Evolutionary conservation across 768 basidiomycete species (phyloP).

Genomic region (Dioszegia hungarica): DNA sequence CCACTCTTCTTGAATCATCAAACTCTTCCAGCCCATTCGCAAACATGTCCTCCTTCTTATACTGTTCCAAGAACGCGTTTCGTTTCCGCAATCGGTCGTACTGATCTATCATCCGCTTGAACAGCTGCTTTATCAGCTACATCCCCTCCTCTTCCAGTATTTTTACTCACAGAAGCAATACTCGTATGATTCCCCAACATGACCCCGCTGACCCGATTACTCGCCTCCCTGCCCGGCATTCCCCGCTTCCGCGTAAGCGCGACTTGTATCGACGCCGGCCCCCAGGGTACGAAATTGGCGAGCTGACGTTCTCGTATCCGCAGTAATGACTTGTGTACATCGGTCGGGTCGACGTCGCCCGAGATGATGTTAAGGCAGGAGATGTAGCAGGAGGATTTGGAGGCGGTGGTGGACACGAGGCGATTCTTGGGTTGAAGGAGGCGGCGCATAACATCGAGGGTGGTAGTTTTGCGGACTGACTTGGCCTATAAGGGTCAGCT

Average conservation of each 20-base stretch:
- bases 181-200: conserved; percentile 99
- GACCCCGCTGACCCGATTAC: conserved; percentile 88
- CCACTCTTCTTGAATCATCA: conserved; percentile 71
- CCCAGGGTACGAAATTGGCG: conserved; percentile 99
- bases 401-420: conserved; percentile 75
- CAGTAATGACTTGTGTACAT: conserved; percentile 94
- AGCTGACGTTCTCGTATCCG: conserved; percentile 94
- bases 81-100: conserved; percentile 80
- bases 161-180: conserved; percentile 73
- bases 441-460: conserved; percentile 96
- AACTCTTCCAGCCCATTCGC: conserved; percentile 90
- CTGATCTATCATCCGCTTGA: conserved; percentile 93
- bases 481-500: conserved; percentile 63
- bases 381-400: conserved; percentile 68
- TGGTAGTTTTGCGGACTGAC: conserved; percentile 90
- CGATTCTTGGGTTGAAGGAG: conserved; percentile 96
- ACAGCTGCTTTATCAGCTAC: conserved; percentile 57
- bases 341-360: conserved; percentile 96
- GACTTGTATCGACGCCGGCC: conserved; percentile 95
- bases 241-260: conserved; percentile 78
- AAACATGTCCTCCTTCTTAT: conserved; percentile 96
- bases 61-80: conserved; percentile 94
- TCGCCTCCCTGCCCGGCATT: conserved; percentile 74
- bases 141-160: neutral
- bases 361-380: conserved; percentile 98